A percentile compares a stretch with the other conserved stretches of the same genome.
Evolutionary conservation across 192 early-diverging fungal genomes (phyloP).

Genomic region (Coemansia sp.): DNA sequence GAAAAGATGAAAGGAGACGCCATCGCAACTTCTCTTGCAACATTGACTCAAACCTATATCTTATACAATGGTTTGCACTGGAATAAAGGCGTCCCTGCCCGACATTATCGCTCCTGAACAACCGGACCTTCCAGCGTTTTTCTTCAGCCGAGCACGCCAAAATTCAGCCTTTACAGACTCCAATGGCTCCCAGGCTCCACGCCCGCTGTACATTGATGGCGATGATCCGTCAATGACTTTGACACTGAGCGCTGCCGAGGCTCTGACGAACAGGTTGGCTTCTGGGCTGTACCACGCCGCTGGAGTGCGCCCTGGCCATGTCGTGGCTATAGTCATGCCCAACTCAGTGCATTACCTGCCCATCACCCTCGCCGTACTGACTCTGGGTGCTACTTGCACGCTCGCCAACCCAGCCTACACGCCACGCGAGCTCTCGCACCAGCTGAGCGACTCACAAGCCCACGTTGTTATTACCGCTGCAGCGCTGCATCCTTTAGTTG

Average conservation of each 20-base stretch:
- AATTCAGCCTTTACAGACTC: neutral
- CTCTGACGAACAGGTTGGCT: conserved; percentile 9
- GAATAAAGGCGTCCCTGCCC: conserved; percentile 5
- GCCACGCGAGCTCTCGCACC: conserved; percentile 73
- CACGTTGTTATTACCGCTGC: conserved; percentile 63
- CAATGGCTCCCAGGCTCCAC: neutral
- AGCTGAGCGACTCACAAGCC: conserved; percentile 72
- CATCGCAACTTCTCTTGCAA: neutral
- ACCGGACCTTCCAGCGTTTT: conserved; percentile 18
- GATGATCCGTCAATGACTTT: neutral
- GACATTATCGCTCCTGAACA: conserved; percentile 9
- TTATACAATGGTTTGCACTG: neutral
- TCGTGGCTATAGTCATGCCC: conserved; percentile 57
- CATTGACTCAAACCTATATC: neutral
- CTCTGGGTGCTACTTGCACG: conserved; percentile 66
- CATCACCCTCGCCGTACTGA: conserved; percentile 63
- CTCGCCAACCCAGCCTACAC: conserved; percentile 83
- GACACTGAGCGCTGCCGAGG: conserved; percentile 23
- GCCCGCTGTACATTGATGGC: conserved; percentile 26
- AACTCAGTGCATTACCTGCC: conserved; percentile 64
- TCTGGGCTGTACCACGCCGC: conserved; percentile 43
- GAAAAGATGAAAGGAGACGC: no score
- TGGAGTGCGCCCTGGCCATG: conserved; percentile 68
- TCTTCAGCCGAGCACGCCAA: conserved; percentile 14
- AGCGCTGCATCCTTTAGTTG: conserved; percentile 19